Evolutionary conservation across 371 early-diverging fungal genomes (phyloP).

Genomic region (Mortierella sp.): DNA sequence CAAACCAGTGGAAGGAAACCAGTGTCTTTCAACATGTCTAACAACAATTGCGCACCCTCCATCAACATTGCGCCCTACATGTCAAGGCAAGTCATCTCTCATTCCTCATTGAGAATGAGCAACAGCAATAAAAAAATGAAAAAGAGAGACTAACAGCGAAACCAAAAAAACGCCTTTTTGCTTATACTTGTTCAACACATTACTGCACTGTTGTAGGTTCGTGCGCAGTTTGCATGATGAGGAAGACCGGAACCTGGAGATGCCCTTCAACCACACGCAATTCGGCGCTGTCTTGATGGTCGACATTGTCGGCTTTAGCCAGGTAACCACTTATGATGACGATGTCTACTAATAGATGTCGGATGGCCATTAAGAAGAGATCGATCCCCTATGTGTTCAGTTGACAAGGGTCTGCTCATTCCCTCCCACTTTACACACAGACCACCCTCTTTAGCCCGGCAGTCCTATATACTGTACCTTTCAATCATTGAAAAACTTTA

Average conservation of each 20-base stretch:
- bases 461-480: not conserved
- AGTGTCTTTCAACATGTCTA: constrained; percentile 1
- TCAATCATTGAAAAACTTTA: too few species aligned
- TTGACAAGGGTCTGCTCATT: too few species aligned
- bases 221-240: constrained; percentile 67
- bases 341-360: too few species aligned
- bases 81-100: constrained; percentile 59
- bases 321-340: too few species aligned
- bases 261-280: constrained; percentile 67
- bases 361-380: too few species aligned
- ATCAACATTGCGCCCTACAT: constrained; percentile 74
- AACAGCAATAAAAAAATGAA: not conserved
- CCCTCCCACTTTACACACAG: not conserved
- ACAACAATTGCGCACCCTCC: constrained; percentile 7
- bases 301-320: constrained; percentile 62
- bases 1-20: too few species aligned
- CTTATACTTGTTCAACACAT: too few species aligned
- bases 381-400: too few species aligned
- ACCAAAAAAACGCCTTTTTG: too few species aligned
- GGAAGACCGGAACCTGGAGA: constrained; percentile 58
- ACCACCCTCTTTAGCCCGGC: not conserved
- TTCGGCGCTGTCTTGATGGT: constrained; percentile 77
- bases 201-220: constrained; percentile 57
- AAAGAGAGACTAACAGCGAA: too few species aligned
- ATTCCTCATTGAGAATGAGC: not conserved